Conservation (phyloP, 192 early-diverging fungal genomes). For the Powellomyces hirtus region DNA sequence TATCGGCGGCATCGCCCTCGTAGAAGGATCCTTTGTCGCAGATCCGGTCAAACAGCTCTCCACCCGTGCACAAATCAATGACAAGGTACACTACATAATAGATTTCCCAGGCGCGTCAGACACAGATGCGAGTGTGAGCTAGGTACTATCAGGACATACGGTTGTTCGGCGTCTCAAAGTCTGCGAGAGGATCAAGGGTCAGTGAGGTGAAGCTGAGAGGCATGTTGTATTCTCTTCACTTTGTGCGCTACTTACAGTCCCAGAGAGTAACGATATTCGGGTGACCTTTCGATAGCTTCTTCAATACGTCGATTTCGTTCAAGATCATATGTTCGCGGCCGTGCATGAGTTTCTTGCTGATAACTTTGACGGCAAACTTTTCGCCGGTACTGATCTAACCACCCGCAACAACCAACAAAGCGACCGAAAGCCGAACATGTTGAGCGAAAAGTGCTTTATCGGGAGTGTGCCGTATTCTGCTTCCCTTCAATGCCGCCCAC, state of each 20-base stretch:
- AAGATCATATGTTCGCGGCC: constrained; percentile 85
- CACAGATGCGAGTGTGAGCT: background rate
- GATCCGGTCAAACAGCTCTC: constrained; percentile 86
- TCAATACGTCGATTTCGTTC: constrained; percentile 88
- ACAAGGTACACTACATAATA: constrained; percentile 40
- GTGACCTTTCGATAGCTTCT: constrained; percentile 71
- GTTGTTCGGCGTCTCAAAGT: constrained; percentile 58
- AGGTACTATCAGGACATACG: constrained; percentile 13
- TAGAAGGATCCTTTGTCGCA: constrained; percentile 75
- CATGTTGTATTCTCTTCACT: background rate
- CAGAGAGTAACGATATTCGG: constrained; percentile 85
- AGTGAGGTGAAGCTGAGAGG: constrained; percentile 32
- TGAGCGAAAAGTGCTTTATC: background rate
- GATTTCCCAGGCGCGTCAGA: background rate
- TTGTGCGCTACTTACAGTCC: constrained; percentile 58
- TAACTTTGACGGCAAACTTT: constrained; percentile 88
- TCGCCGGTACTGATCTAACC: constrained; percentile 67
- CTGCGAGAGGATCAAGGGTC: constrained; percentile 64
- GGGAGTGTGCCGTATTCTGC: background rate
- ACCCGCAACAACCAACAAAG: no score
- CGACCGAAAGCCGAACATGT: no score
- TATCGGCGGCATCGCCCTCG: constrained; percentile 74
- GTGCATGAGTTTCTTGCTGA: constrained; percentile 78
- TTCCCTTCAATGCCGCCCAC: no score
- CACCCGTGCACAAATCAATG: constrained; percentile 66